Conservation (phyloP, 257 asterid species). For the Nemophila menziesii region DNA sequence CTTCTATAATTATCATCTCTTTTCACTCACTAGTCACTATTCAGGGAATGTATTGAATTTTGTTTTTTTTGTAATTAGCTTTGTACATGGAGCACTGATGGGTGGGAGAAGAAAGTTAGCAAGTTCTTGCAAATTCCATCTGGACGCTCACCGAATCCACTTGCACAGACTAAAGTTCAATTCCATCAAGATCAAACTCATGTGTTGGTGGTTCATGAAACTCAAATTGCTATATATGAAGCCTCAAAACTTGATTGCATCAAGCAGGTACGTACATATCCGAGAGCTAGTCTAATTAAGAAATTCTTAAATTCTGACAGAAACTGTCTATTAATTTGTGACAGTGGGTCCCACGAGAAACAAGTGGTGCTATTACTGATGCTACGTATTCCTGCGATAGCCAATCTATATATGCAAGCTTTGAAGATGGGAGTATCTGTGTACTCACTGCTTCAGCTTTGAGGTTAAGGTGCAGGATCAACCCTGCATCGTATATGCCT, state of each 20-base stretch:
- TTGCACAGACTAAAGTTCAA: conserved; percentile 45
- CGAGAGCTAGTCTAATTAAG: not conserved
- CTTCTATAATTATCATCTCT: not conserved
- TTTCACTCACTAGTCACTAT: not conserved
- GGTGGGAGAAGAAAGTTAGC: conserved; percentile 48
- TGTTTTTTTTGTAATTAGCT: conserved; percentile 26
- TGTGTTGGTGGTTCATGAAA: conserved; percentile 48
- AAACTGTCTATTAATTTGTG: conserved; percentile 13
- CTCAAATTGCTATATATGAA: conserved; percentile 42
- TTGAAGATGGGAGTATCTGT: conserved; percentile 2
- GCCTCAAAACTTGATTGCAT: conserved; percentile 45
- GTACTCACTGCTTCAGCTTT: conserved; percentile 22
- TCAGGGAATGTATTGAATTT: not conserved
- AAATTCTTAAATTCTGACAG: conserved; percentile 2
- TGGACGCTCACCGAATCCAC: conserved; percentile 27
- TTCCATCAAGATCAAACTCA: conserved; percentile 57
- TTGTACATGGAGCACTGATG: conserved; percentile 45
- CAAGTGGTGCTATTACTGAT: conserved; percentile 34
- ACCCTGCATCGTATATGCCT: conserved; percentile 39
- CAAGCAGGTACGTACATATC: conserved; percentile 30
- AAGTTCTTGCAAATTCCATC: conserved; percentile 32
- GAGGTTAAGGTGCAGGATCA: conserved; percentile 41
- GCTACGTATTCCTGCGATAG: conserved; percentile 64
- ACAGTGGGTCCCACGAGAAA: conserved; percentile 47
- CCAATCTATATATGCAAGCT: conserved; percentile 34